phyloP scores from a whole-genome alignment of 495 filamentous ascomycete genomes.

The Xylaria nigripes region DNA sequence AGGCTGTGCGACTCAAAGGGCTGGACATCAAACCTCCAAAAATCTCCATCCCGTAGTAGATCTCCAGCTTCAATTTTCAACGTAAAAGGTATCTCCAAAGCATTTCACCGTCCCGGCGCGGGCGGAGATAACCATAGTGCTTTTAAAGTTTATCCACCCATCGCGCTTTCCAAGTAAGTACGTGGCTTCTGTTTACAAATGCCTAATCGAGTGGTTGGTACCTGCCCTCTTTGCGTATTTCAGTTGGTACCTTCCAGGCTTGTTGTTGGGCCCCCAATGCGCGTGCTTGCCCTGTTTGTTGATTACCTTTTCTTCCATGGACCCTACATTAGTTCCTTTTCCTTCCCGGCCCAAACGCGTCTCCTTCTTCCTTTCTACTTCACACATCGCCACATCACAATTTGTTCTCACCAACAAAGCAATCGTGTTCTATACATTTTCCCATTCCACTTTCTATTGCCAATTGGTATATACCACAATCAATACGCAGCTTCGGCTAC shows the following conservation, averaged over 20 bases:
- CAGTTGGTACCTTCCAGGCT: not conserved
- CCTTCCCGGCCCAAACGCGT: not conserved
- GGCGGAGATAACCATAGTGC: too few relatives aligned
- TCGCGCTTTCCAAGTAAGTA: not conserved
- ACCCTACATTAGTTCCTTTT: not conserved
- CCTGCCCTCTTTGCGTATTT: not conserved
- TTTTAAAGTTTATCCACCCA: not conserved
- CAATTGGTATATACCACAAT: not conserved
- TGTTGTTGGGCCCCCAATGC: not conserved
- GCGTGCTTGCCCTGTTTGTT: not conserved
- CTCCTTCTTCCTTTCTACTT: not conserved
- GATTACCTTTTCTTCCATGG: not conserved
- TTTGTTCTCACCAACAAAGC: not conserved
- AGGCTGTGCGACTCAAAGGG: not conserved
- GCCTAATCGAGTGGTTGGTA: not conserved
- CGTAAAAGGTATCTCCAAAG: not conserved
- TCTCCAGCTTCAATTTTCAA: not conserved
- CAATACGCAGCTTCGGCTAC: not conserved
- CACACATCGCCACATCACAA: not conserved
- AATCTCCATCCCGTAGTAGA: not conserved
- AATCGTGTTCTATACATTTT: not conserved
- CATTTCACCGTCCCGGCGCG: too few relatives aligned
- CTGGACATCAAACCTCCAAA: constrained; percentile 10
- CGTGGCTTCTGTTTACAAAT: not conserved
- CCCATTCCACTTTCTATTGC: not conserved